A percentile compares a stretch with the other conserved stretches of the same genome.
phyloP scores from a whole-genome alignment of 1,284 basidiomycete species.

The Tremellales sp. region DNA sequence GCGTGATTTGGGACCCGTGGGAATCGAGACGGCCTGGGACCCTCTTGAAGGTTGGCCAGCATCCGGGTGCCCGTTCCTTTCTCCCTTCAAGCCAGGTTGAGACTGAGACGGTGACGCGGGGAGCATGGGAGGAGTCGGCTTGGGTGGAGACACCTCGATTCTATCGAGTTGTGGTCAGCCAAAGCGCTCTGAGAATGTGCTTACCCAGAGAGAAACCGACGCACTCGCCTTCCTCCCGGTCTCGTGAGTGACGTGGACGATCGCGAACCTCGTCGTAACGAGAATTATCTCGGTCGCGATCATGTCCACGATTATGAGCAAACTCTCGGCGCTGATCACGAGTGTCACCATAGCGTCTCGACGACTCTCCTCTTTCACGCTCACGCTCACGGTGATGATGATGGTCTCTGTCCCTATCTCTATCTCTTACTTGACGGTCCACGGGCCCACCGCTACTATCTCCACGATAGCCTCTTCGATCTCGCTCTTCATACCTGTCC shows the following conservation, averaged over 20 bases:
- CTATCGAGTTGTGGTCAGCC: constrained; percentile 4
- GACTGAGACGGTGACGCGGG: constrained; percentile 5
- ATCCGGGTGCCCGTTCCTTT: not conserved
- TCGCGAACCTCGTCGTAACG: not conserved
- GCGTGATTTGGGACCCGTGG: constrained; percentile 14
- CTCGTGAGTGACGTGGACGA: constrained; percentile 5
- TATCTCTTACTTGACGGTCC: not conserved
- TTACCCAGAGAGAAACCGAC: constrained; percentile 9
- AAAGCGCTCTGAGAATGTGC: not conserved
- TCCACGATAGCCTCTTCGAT: constrained; percentile 10
- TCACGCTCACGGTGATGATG: constrained; percentile 32
- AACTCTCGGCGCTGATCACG: constrained; percentile 31
- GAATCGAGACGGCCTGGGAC: constrained; percentile 22
- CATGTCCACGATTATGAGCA: constrained; percentile 13
- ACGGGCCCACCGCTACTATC: constrained; percentile 8
- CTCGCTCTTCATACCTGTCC: constrained; percentile 13
- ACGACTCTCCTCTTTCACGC: constrained; percentile 19
- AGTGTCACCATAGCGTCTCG: constrained; percentile 27
- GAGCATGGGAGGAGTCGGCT: constrained; percentile 3
- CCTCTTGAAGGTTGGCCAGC: constrained; percentile 7
- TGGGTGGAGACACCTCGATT: constrained; percentile 20
- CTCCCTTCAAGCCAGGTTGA: not conserved
- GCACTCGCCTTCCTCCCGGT: constrained; percentile 42
- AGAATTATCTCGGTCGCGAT: not conserved
- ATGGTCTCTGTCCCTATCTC: constrained; percentile 5